A percentile compares a stretch with the other conserved stretches of the same genome.
Evolutionary conservation across 495 filamentous ascomycete genomes (phyloP).

Genomic region (Hypomontagnella monticulosa): DNA sequence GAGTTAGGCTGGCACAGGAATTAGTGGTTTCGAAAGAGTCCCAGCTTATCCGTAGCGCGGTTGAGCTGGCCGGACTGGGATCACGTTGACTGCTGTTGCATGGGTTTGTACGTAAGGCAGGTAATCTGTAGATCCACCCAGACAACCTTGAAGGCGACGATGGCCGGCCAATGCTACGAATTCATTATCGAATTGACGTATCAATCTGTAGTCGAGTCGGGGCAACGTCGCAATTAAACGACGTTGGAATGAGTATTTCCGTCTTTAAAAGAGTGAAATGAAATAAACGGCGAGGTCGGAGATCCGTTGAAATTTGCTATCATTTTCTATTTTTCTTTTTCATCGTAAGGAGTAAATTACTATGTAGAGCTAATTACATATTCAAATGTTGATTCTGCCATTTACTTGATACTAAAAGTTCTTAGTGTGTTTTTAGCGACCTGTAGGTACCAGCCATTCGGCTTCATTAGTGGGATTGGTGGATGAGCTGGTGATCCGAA

Average conservation of each 20-base stretch:
- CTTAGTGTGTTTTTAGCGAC: constrained; percentile 6
- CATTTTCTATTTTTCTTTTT: constrained; percentile 11
- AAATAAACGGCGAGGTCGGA: not conserved
- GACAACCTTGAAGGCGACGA: constrained; percentile 12
- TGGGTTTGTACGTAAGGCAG: constrained; percentile 7
- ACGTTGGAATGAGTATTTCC: constrained; percentile 3
- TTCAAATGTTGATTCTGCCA: too few species aligned
- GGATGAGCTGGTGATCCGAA: constrained; percentile 6
- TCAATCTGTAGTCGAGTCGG: constrained; percentile 25
- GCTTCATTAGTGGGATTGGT: constrained; percentile 18
- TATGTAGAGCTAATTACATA: too few species aligned
- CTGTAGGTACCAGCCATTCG: constrained; percentile 14
- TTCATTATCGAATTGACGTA: constrained; percentile 28
- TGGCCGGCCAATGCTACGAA: constrained; percentile 13
- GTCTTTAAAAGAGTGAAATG: not conserved
- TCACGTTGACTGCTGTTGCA: not conserved
- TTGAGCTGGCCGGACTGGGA: too few species aligned
- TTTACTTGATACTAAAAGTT: too few species aligned
- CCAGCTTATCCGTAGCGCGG: not conserved
- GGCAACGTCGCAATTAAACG: constrained; percentile 32
- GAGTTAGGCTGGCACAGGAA: not conserved
- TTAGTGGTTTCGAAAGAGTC: not conserved
- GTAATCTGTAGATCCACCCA: constrained; percentile 18
- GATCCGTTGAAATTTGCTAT: constrained; percentile 12
- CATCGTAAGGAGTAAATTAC: constrained; percentile 26